Percentiles rank a stretch among this genome's conserved stretches.
These are phyloP conservation scores for Beauveria medogensis DNA, from an alignment of 2,329 filamentous ascomycete species.

Conservation along the genomic window DNA sequence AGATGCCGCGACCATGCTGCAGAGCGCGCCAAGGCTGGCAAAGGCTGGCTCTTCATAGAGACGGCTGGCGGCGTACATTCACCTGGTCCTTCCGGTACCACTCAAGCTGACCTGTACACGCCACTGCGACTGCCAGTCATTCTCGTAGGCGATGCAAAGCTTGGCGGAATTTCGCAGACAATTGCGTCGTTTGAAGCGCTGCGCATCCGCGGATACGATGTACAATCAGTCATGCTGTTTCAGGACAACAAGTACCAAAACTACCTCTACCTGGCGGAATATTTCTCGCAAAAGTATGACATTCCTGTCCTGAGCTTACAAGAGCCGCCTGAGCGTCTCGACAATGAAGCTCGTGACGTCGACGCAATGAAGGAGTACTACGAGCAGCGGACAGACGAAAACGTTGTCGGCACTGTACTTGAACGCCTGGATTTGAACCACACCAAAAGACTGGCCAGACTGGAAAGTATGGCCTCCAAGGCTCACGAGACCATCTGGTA, in stretches of 20 bases:
- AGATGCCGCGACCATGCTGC: constrained; percentile 38
- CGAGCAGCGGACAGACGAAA: constrained; percentile 30
- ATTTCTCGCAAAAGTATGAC: constrained; percentile 53
- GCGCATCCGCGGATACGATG: constrained; percentile 67
- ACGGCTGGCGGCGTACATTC: constrained; percentile 79
- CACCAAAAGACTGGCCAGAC: constrained; percentile 42
- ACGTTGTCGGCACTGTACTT: constrained; percentile 37
- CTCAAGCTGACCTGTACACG: constrained; percentile 71
- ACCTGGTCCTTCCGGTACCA: constrained; percentile 64
- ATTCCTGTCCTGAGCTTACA: constrained; percentile 51
- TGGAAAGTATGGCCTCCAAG: constrained; percentile 53
- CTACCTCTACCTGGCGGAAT: constrained; percentile 55
- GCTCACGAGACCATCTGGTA: constrained; percentile 71
- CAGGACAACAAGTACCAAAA: constrained; percentile 59
- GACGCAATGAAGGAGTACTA: constrained; percentile 60
- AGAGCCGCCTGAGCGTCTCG: constrained; percentile 45
- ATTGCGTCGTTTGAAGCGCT: constrained; percentile 76
- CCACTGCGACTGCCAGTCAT: constrained; percentile 66
- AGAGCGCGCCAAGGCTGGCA: constrained; percentile 31
- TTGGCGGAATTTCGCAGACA: constrained; percentile 74
- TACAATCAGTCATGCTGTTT: constrained; percentile 64
- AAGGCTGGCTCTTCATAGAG: constrained; percentile 63
- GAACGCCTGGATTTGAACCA: constrained; percentile 46
- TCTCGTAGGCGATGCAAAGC: constrained; percentile 64
- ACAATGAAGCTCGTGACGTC: constrained; percentile 37